A percentile compares a stretch with the other conserved stretches of the same genome.
phyloP scores from a whole-genome alignment of 78 protist genomes.

The Cyanophora paradoxa region DNA sequence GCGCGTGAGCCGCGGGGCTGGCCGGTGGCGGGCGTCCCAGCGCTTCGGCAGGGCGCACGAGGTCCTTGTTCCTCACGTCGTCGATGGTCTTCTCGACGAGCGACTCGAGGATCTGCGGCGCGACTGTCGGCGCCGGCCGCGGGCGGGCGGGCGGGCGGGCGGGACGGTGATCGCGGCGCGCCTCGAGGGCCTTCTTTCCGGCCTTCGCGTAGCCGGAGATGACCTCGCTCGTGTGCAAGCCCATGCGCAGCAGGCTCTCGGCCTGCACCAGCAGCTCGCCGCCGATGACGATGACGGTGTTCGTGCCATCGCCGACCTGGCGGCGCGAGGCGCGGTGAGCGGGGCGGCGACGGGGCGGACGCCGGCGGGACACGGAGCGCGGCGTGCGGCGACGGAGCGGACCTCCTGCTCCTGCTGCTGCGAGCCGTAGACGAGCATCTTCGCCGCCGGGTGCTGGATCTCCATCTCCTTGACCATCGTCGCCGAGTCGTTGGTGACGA shows the following conservation, averaged over 20 bases:
- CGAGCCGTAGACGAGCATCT: conserved; percentile 88
- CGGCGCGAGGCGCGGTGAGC: not conserved
- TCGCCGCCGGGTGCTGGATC: conserved; percentile 97
- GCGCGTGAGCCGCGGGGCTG: too few relatives aligned
- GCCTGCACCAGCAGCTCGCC: conserved; percentile 95
- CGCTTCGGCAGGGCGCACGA: too few relatives aligned
- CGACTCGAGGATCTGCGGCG: not conserved
- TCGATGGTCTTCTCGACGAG: not conserved
- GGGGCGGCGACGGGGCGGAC: too few relatives aligned
- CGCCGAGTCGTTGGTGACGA: conserved; percentile 97
- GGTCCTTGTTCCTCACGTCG: conserved; percentile 22
- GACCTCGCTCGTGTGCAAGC: conserved; percentile 84
- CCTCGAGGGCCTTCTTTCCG: conserved; percentile 44
- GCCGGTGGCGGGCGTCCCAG: too few relatives aligned
- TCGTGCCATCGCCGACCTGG: conserved; percentile 95
- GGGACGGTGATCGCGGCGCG: too few relatives aligned
- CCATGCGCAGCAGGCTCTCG: conserved; percentile 66
- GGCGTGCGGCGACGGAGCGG: too few relatives aligned
- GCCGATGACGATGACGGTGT: conserved; percentile 86
- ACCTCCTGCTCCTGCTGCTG: conserved; percentile 91
- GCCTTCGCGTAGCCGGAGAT: conserved; percentile 85
- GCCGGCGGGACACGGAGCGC: too few relatives aligned
- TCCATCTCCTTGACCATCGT: conserved; percentile 94
- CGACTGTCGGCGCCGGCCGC: too few relatives aligned
- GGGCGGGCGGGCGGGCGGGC: too few relatives aligned